phyloP scores from a whole-genome alignment of 176 grass and related monocot species.

The Phoenix roebelenii region DNA sequence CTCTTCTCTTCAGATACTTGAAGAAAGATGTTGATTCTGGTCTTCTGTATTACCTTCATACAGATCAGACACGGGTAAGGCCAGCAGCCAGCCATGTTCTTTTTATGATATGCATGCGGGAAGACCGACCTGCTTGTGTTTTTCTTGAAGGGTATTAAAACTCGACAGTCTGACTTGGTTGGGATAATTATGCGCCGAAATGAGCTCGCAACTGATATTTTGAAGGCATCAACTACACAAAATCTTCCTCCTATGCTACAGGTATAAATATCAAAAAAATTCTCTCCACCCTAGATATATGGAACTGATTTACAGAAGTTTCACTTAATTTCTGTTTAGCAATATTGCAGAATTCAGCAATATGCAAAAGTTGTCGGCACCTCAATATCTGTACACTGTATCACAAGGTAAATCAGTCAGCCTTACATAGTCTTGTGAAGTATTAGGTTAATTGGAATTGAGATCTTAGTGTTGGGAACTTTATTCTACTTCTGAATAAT shows the following conservation, averaged over 20 bases:
- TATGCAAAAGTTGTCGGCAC: constrained; percentile 75
- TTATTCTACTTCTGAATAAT: too few species aligned
- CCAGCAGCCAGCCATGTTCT: constrained; percentile 9
- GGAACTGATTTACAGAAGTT: constrained; percentile 17
- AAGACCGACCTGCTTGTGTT: constrained; percentile 8
- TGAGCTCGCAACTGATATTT: constrained; percentile 83
- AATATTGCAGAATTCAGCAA: constrained; percentile 52
- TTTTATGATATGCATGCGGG: not conserved
- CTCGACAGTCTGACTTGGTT: constrained; percentile 69
- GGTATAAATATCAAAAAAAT: constrained; percentile 22
- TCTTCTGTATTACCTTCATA: constrained; percentile 94
- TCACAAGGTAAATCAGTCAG: constrained; percentile 54
- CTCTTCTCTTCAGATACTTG: constrained; percentile 59
- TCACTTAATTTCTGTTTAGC: constrained; percentile 3
- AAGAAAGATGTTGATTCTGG: constrained; percentile 69
- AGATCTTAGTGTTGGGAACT: not conserved
- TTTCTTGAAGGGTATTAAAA: constrained; percentile 74
- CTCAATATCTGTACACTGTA: constrained; percentile 69
- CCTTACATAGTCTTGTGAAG: not conserved
- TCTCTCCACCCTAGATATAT: not conserved
- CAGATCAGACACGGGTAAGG: constrained; percentile 78
- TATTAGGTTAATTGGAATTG: not conserved
- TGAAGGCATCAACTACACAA: constrained; percentile 67
- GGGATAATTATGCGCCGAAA: constrained; percentile 92
- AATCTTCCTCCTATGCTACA: constrained; percentile 75